Conservation (phyloP, 257 asterid genomes). For the Solanum bukasovii region DNA sequence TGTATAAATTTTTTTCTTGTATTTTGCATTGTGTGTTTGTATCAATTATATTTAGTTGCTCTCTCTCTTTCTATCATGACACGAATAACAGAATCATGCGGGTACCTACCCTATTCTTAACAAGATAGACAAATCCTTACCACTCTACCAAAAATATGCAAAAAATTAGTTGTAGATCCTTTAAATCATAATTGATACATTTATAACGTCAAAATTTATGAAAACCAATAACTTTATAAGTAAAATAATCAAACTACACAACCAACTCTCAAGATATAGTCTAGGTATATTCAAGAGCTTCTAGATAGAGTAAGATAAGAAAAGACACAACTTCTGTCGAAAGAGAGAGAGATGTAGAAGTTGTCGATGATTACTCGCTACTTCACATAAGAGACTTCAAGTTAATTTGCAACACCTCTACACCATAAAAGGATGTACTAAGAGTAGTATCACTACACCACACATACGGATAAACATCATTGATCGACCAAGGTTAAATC, state of each 20-base stretch:
- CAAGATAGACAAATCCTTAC: background rate
- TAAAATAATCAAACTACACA: background rate
- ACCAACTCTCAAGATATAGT: background rate
- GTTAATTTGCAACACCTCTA: background rate
- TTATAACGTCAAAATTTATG: background rate
- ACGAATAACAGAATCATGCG: background rate
- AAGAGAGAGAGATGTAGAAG: background rate
- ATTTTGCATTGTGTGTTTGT: background rate
- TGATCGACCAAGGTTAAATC: no score
- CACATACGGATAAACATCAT: no score
- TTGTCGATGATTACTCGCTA: no score
- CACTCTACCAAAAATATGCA: background rate
- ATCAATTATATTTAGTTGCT: background rate
- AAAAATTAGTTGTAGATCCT: background rate
- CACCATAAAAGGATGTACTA: no score
- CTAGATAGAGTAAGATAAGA: background rate
- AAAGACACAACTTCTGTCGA: no score
- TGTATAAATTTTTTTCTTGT: no score
- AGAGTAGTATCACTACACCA: background rate
- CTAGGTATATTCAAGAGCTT: background rate
- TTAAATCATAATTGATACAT: background rate
- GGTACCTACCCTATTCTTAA: background rate
- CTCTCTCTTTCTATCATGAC: background rate
- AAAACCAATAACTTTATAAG: background rate
- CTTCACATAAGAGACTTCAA: no score